Evolutionary conservation across 2,329 filamentous ascomycete species (phyloP).

Genomic region (Clathrospora elynae): DNA sequence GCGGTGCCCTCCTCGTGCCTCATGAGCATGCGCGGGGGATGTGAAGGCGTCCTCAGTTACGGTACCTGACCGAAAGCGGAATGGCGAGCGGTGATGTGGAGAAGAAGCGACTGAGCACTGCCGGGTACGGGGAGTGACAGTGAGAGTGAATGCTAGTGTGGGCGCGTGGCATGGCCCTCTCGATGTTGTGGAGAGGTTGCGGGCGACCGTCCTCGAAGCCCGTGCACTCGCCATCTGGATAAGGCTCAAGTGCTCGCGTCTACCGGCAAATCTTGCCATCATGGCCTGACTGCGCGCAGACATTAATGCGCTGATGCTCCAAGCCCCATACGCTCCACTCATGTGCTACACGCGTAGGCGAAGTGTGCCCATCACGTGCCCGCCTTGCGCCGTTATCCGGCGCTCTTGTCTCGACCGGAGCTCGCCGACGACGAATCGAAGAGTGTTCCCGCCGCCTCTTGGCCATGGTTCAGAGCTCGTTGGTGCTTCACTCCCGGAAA

Average conservation of each 20-base stretch:
- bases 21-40: conserved; percentile 37
- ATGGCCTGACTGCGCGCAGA: conserved; percentile 32
- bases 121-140: too few species aligned
- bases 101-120: conserved; percentile 16
- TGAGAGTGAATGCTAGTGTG: neutral
- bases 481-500: conserved; percentile 34
- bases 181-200: conserved; percentile 7
- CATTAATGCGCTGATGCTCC: conserved; percentile 15
- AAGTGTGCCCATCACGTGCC: conserved; percentile 34
- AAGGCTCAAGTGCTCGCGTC: conserved; percentile 1
- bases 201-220: conserved; percentile 11
- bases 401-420: conserved; percentile 34
- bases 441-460: conserved; percentile 29
- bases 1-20: conserved; percentile 39
- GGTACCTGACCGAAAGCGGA: conserved; percentile 20
- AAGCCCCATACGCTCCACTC: conserved; percentile 12
- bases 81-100: conserved; percentile 22
- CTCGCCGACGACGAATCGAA: conserved; percentile 43
- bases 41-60: conserved; percentile 19
- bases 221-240: conserved; percentile 9
- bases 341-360: conserved; percentile 12
- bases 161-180: conserved; percentile 10
- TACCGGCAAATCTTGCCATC: conserved; percentile 20
- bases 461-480: conserved; percentile 27
- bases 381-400: conserved; percentile 21